Percentiles rank a stretch among this genome's conserved stretches.
phyloP scores from a whole-genome alignment of 176 grass and related monocot species.

The Oryza longistaminata region DNA sequence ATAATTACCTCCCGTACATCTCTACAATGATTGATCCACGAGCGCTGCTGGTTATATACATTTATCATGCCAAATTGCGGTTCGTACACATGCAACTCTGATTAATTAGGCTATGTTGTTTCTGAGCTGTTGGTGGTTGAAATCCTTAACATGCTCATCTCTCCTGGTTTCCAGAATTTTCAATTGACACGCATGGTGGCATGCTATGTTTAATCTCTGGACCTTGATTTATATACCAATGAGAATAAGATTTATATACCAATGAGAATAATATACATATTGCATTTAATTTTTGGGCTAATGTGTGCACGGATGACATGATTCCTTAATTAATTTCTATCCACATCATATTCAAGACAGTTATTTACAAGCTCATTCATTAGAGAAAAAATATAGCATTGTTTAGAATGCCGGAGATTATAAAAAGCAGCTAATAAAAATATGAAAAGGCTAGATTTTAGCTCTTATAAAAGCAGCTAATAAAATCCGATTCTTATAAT shows the following conservation, averaged over 20 bases:
- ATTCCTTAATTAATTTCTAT: neutral
- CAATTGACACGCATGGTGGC: constrained; percentile 12
- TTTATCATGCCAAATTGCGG: neutral
- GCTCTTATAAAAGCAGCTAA: no score
- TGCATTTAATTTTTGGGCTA: constrained; percentile 15
- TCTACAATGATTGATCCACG: constrained; percentile 6
- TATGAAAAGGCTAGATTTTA: no score
- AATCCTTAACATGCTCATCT: constrained; percentile 2
- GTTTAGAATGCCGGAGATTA: no score
- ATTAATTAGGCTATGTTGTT: constrained; percentile 26
- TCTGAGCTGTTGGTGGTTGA: constrained; percentile 46
- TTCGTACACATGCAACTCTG: neutral
- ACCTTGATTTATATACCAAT: constrained; percentile 5
- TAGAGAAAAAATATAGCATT: neutral
- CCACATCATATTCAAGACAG: neutral
- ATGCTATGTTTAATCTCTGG: neutral
- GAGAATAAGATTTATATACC: constrained; percentile 4
- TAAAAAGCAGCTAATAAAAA: no score
- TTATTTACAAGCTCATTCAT: neutral
- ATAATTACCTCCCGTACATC: neutral
- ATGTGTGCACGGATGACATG: constrained; percentile 29
- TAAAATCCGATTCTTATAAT: no score
- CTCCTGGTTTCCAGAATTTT: constrained; percentile 26
- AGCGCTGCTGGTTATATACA: neutral
- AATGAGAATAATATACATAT: neutral